Percentiles rank a stretch among this genome's conserved stretches.
phyloP scores from a whole-genome alignment of 1,284 basidiomycete genomes.

The Moesziomyces sp. region DNA sequence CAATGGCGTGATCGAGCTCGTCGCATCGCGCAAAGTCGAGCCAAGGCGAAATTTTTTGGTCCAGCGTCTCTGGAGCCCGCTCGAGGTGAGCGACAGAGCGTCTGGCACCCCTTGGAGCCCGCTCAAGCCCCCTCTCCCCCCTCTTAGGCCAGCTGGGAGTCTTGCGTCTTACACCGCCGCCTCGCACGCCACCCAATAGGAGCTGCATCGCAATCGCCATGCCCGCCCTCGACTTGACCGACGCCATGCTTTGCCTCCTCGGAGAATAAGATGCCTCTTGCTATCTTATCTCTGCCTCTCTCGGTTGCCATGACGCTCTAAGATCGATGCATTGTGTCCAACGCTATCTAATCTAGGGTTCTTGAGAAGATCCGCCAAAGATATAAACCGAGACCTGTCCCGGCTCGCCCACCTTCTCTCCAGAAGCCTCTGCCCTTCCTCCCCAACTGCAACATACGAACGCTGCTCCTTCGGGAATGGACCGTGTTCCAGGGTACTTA shows the following conservation, averaged over 20 bases:
- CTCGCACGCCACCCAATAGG: neutral
- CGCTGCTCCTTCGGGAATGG: too few species aligned
- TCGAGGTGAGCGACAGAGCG: slow-evolving; percentile 10
- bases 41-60: neutral
- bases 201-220: too few species aligned
- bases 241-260: neutral
- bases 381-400: too few species aligned
- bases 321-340: neutral
- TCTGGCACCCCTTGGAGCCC: slow-evolving; percentile 12
- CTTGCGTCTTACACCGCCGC: neutral
- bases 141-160: too few species aligned
- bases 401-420: neutral
- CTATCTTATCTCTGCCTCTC: neutral
- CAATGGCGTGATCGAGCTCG: slow-evolving; percentile 20
- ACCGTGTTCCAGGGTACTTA: slow-evolving; percentile 11
- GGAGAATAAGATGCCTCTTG: neutral
- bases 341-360: slow-evolving; percentile 36
- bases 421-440: neutral
- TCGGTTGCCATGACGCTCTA: too few species aligned
- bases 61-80: slow-evolving; percentile 37
- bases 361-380: slow-evolving; percentile 8
- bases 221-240: too few species aligned
- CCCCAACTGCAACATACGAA: neutral
- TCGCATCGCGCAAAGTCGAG: neutral
- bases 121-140: neutral